These are phyloP conservation scores for Erythrophleum ivorense DNA, from an alignment of 331 rosid genomes.

Conservation along the genomic window DNA sequence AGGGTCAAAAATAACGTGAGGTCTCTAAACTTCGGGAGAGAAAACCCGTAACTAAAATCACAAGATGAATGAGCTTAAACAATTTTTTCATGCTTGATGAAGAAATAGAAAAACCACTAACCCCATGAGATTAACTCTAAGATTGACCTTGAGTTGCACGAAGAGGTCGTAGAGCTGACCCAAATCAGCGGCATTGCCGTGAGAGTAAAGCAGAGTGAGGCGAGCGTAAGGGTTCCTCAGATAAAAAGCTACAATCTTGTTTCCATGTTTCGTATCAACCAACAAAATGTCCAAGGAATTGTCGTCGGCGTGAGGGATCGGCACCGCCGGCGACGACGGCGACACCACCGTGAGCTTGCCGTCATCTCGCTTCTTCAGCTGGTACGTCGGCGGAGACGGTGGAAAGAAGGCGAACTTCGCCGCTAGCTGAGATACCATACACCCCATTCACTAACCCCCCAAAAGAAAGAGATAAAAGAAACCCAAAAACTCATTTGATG, in stretches of 20 bases:
- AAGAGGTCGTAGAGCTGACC: conserved; percentile 98
- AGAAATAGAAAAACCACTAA: conserved; percentile 52
- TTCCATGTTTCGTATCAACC: conserved; percentile 85
- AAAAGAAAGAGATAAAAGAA: conserved; percentile 25
- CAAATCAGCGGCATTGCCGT: conserved; percentile 97
- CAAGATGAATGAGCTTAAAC: conserved; percentile 14
- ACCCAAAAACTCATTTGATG: conserved; percentile 61
- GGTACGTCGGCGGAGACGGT: conserved; percentile 91
- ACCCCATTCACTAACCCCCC: conserved; percentile 85
- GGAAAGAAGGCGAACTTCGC: conserved; percentile 96
- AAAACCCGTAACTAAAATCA: not conserved
- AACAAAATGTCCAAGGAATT: conserved; percentile 70
- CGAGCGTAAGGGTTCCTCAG: conserved; percentile 84
- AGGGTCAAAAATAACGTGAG: not conserved
- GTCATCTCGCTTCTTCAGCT: conserved; percentile 67
- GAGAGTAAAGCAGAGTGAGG: conserved; percentile 90
- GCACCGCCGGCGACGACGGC: conserved; percentile 48
- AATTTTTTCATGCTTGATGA: conserved; percentile 5
- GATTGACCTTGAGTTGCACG: conserved; percentile 96
- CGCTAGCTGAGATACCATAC: conserved; percentile 86
- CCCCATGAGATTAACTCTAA: conserved; percentile 99
- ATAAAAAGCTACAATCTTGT: conserved; percentile 90
- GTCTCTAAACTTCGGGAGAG: not conserved
- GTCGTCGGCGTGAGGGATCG: conserved; percentile 63
- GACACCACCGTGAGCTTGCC: conserved; percentile 82